Conservation (phyloP, 2,329 filamentous ascomycete species). For the Capronia coronata region DNA sequence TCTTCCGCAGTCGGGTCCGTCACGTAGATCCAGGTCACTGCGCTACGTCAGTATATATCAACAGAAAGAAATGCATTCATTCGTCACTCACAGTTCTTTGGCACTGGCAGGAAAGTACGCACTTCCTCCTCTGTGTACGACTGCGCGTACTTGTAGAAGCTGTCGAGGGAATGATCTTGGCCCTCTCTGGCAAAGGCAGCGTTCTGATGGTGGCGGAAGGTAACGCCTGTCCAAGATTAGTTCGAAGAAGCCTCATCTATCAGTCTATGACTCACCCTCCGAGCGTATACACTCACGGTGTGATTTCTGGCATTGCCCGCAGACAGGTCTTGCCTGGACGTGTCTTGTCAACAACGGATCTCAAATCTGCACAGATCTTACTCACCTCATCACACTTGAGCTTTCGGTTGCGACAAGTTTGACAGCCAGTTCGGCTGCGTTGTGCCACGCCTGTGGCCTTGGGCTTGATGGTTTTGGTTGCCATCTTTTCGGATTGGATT, state of each 20-base stretch:
- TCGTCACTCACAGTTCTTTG: constrained; percentile 13
- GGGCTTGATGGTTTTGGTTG: constrained; percentile 10
- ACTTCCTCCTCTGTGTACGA: constrained; percentile 16
- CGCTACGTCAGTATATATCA: constrained; percentile 1
- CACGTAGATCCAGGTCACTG: constrained; percentile 23
- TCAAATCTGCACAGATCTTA: background rate
- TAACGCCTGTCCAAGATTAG: constrained; percentile 42
- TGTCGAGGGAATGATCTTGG: constrained; percentile 12
- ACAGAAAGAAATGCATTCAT: background rate
- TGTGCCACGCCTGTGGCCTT: constrained; percentile 10
- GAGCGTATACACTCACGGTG: constrained; percentile 22
- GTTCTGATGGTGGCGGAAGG: constrained; percentile 64
- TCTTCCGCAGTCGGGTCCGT: constrained; percentile 21
- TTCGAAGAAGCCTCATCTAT: background rate
- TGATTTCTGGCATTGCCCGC: constrained; percentile 26
- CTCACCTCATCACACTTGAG: constrained; percentile 29
- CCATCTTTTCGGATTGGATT: constrained; percentile 1
- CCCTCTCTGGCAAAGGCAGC: constrained; percentile 29
- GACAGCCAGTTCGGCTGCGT: constrained; percentile 28
- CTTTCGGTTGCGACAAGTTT: constrained; percentile 27
- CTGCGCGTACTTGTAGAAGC: constrained; percentile 22
- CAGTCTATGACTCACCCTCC: constrained; percentile 18
- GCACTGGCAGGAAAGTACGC: constrained; percentile 20
- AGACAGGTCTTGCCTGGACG: constrained; percentile 21
- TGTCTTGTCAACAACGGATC: constrained; percentile 2